These are phyloP conservation scores for Chrysoporthe puriensis DNA, from an alignment of 2,329 filamentous ascomycete genomes.

Conservation along the genomic window DNA sequence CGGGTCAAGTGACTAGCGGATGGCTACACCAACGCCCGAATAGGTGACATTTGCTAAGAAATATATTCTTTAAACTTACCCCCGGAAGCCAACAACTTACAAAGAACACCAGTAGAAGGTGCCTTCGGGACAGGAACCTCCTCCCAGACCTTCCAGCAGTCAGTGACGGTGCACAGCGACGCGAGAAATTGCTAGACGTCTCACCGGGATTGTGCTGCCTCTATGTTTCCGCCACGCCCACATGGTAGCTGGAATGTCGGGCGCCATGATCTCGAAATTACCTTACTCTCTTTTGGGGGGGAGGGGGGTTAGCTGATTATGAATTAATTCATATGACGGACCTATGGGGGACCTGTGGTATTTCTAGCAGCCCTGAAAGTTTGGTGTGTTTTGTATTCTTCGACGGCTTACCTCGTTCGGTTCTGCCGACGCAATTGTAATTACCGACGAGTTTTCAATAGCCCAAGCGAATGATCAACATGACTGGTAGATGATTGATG, in stretches of 20 bases:
- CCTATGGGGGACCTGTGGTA: too few relatives aligned
- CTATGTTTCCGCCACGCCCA: constrained; percentile 41
- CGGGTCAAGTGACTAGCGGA: too few relatives aligned
- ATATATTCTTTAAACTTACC: constrained; percentile 26
- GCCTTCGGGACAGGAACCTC: constrained; percentile 36
- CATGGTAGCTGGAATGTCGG: constrained; percentile 36
- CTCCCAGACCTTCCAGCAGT: constrained; percentile 32
- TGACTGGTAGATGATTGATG: not conserved
- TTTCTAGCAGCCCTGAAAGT: not conserved
- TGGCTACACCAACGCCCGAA: not conserved
- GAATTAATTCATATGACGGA: too few relatives aligned
- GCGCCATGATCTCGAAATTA: constrained; percentile 21
- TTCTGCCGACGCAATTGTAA: not conserved
- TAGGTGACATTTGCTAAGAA: not conserved
- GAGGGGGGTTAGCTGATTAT: too few relatives aligned
- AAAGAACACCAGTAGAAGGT: constrained; percentile 35
- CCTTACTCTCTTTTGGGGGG: too few relatives aligned
- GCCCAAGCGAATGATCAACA: not conserved
- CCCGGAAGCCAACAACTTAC: constrained; percentile 41
- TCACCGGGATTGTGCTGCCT: constrained; percentile 36
- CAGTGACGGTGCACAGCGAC: constrained; percentile 1
- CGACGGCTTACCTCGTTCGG: not conserved
- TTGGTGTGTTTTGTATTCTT: not conserved
- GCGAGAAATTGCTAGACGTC: not conserved
- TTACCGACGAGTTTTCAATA: too few relatives aligned